A percentile compares a stretch with the other conserved stretches of the same genome.
phyloP scores from a whole-genome alignment of 2,329 filamentous ascomycete species.

The Microsporum canis region DNA sequence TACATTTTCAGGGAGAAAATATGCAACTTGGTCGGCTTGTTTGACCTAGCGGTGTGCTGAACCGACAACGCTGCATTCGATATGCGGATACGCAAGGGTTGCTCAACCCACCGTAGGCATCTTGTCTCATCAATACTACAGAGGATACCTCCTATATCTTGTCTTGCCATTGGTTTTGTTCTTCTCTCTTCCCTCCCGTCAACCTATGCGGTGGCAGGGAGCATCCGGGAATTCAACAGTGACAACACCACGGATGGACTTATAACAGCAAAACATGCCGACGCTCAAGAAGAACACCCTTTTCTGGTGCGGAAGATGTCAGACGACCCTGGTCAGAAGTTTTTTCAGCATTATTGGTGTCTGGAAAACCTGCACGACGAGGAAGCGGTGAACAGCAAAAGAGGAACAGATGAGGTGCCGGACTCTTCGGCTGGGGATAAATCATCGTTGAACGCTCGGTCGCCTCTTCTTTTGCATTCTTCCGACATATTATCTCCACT shows the following conservation, averaged over 20 bases:
- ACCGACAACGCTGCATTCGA: background rate
- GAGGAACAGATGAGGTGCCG: background rate
- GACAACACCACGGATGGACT: background rate
- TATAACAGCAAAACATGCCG: background rate
- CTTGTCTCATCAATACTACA: background rate
- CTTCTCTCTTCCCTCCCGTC: background rate
- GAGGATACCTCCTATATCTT: background rate
- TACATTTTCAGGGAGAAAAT: background rate
- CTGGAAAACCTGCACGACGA: slow-evolving; percentile 20
- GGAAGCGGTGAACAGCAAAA: slow-evolving; percentile 1
- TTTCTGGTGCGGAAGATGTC: slow-evolving; percentile 35
- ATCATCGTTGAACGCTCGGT: background rate
- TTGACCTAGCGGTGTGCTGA: background rate
- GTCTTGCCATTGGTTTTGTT: background rate
- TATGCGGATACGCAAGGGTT: background rate
- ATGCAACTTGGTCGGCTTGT: background rate
- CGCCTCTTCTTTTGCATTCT: background rate
- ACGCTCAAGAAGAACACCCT: background rate
- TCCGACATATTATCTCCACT: background rate
- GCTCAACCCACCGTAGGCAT: background rate
- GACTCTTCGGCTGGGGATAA: background rate
- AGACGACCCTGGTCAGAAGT: slow-evolving; percentile 38
- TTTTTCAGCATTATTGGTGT: slow-evolving; percentile 37
- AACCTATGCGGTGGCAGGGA: background rate
- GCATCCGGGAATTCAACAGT: background rate